Base-by-base conservation (phyloP, 2,329 filamentous ascomycete species). In the Celoporthe dispersa region DNA sequence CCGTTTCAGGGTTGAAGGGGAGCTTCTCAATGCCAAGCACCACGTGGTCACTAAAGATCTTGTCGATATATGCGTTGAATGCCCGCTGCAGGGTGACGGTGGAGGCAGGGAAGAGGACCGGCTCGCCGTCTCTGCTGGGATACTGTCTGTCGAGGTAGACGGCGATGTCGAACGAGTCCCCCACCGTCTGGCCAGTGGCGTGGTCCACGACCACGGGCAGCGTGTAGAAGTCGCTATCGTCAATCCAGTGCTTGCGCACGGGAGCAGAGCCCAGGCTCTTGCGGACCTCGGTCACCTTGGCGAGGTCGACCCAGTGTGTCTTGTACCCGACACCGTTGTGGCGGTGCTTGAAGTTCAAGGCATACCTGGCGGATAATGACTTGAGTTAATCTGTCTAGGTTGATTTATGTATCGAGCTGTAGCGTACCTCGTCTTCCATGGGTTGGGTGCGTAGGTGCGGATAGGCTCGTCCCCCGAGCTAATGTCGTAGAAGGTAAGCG, bases 141-240 rank as follows among this genome's bases (percentile, higher is more conserved):
- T 86, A 89, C 0, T 76, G 81, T 1, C 82, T 78, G 33, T 91
- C 84, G 1, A 91, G 81, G 74, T 90, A 86, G 35, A 84, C 78
- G 8, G 89, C 90, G 71, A 91, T 91, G 66, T 91, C 89, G 75
- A 90, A 90, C 2, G 88, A 88, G 78, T 92, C 90, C 6, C 89
- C 89, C 2, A 91, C 68, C 0, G 81, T 65, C 0, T 77, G 70
- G 6, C 74, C 41, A 6, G 9, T 28, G 0, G 37, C 22, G 31
- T 59, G 66, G 31, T 71, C 69, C 11, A 71, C 69, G 39, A 69
- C 48, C 2, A 64, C 63, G 25, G 63, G 69, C 8, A 69, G 31
- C 2, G 69, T 71, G 48, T 68, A 64, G 51, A 71, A 71, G 74
- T 89, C 86, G 44, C 78, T 80, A 57, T 88, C 88, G 73, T 91